Evolutionary conservation across 371 early-diverging fungal species (phyloP).

Genomic region (Apophysomyces elegans): DNA sequence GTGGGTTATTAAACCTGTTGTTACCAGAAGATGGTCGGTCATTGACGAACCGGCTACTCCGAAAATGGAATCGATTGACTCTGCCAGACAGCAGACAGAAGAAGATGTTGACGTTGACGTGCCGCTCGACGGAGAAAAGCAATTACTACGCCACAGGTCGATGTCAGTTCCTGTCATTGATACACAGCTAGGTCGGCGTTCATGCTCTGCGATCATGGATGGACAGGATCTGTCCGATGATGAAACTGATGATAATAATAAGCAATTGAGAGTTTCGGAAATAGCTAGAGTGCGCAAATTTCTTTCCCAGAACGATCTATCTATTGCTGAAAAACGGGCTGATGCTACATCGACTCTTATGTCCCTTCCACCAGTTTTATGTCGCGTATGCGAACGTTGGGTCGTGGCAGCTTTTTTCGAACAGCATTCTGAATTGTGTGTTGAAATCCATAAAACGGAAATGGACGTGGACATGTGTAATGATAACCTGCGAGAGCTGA

Average conservation of each 20-base stretch:
- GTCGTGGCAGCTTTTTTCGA: conserved; percentile 78
- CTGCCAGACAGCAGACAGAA: neutral
- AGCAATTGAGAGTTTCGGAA: conserved; percentile 5
- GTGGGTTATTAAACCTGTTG: conserved; percentile 80
- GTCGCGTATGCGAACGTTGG: conserved; percentile 82
- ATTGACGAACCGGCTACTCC: conserved; percentile 19
- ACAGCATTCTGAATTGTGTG: conserved; percentile 75
- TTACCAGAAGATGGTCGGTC: conserved; percentile 21
- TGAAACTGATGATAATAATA: conserved; percentile 23
- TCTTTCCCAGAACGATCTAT: conserved; percentile 1
- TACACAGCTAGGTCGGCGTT: neutral
- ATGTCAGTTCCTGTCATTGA: conserved; percentile 28
- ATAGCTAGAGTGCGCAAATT: neutral
- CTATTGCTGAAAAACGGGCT: neutral
- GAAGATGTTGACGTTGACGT: conserved; percentile 6
- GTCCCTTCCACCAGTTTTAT: conserved; percentile 57
- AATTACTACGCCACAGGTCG: conserved; percentile 24
- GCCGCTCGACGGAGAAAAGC: conserved; percentile 1
- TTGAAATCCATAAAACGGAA: conserved; percentile 80
- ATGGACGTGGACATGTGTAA: conserved; percentile 74
- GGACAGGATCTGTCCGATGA: neutral
- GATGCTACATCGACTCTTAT: conserved; percentile 17
- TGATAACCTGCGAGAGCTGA: conserved; percentile 72
- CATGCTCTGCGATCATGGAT: neutral
- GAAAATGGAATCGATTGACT: neutral